These are phyloP conservation scores for Paracoccidioides lutzii DNA, from an alignment of 2,329 filamentous ascomycete species.

Conservation along the genomic window DNA sequence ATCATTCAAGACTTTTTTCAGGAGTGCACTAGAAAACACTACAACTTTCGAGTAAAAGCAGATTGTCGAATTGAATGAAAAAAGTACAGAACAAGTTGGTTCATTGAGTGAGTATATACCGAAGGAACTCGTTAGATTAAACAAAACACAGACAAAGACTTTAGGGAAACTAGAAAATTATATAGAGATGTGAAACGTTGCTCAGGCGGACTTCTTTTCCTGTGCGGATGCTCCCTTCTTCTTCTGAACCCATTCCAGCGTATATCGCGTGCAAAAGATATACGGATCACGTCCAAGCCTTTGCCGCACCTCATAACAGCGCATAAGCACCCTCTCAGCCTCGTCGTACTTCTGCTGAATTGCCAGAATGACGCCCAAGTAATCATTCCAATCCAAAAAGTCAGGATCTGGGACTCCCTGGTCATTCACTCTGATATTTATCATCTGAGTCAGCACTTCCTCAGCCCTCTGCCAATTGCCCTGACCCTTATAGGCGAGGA, in stretches of 20 bases:
- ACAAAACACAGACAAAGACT: too few relatives aligned
- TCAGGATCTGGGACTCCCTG: neutral
- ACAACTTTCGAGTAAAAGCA: too few relatives aligned
- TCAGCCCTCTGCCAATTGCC: neutral
- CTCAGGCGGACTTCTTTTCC: neutral
- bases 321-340: neutral
- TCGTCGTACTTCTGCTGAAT: neutral
- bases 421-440: neutral
- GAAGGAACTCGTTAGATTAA: too few relatives aligned
- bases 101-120: too few relatives aligned
- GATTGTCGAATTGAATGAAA: too few relatives aligned
- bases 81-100: too few relatives aligned
- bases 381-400: slow-evolving; percentile 1
- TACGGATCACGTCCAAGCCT: neutral
- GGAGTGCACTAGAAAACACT: too few relatives aligned
- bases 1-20: neutral
- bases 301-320: neutral
- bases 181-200: too few relatives aligned
- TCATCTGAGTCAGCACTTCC: neutral
- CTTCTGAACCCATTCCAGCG: neutral
- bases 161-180: neutral
- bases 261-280: neutral
- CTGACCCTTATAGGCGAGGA: neutral
- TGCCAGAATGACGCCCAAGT: neutral
- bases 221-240: neutral